Percentiles rank a stretch among this genome's conserved stretches.
Evolutionary conservation across 2,329 filamentous ascomycete species (phyloP).

Genomic region (Phialophora chinensis): DNA sequence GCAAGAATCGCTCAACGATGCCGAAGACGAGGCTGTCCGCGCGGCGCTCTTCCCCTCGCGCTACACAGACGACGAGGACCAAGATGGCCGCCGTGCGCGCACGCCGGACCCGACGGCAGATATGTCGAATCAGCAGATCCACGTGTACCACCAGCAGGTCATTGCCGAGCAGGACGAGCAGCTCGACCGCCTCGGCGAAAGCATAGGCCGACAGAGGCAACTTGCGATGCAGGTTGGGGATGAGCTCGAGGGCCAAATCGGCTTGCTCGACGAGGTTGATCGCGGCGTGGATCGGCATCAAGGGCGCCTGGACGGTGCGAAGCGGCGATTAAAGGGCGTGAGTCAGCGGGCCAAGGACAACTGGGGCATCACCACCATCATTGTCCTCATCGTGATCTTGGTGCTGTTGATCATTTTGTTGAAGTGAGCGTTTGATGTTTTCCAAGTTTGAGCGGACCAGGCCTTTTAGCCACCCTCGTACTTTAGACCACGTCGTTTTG

Average conservation of each 20-base stretch:
- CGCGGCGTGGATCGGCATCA: conserved; percentile 80
- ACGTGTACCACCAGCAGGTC: conserved; percentile 80
- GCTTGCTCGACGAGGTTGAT: conserved; percentile 89
- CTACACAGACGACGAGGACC: conserved; percentile 52
- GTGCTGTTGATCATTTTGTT: conserved; percentile 81
- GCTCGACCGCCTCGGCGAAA: conserved; percentile 83
- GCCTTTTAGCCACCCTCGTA: background rate
- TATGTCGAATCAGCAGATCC: conserved; percentile 82
- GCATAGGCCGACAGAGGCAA: conserved; percentile 86
- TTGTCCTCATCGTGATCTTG: conserved; percentile 80
- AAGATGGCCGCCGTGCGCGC: conserved; percentile 59
- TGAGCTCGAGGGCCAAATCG: conserved; percentile 88
- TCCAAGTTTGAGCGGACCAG: background rate
- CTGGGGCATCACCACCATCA: conserved; percentile 82
- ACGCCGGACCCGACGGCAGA: conserved; percentile 64
- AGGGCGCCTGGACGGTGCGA: conserved; percentile 74
- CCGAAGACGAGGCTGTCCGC: conserved; percentile 61
- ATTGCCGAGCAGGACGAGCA: conserved; percentile 91
- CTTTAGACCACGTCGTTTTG: background rate
- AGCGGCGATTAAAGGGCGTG: conserved; percentile 72
- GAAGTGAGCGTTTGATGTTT: conserved; percentile 60
- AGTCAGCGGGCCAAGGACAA: conserved; percentile 79
- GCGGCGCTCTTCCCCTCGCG: conserved; percentile 63
- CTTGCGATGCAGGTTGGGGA: conserved; percentile 95
- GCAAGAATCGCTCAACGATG: conserved; percentile 44